Evolutionary conservation across 1,284 basidiomycete species (phyloP).

Genomic region (Hypsizygus ulmarius): DNA sequence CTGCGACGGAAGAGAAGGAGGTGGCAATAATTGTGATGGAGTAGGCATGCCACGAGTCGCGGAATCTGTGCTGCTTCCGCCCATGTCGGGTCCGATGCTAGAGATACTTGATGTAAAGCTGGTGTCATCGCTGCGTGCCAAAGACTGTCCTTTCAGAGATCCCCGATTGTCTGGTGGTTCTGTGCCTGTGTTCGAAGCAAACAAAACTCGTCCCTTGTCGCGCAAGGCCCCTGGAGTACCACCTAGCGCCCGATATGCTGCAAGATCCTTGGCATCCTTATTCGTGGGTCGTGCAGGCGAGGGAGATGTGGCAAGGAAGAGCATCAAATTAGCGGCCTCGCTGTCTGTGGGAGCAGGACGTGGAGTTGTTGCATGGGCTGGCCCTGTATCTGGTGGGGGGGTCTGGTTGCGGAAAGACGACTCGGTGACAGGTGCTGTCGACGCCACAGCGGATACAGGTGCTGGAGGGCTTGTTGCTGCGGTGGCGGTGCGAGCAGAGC

Average conservation of each 20-base stretch:
- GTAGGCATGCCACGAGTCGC: conserved; percentile 14
- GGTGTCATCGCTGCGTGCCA: conserved; percentile 33
- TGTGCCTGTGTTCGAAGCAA: conserved; percentile 38
- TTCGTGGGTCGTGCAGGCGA: conserved; percentile 65
- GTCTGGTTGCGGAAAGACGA: conserved; percentile 28
- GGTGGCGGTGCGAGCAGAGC: conserved; percentile 46
- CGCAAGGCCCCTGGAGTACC: conserved; percentile 46
- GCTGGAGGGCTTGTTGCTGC: conserved; percentile 28
- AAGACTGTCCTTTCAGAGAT: conserved; percentile 19
- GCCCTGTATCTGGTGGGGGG: conserved; percentile 25
- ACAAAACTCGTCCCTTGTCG: conserved; percentile 65
- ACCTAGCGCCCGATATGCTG: conserved; percentile 53
- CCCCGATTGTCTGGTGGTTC: conserved; percentile 29
- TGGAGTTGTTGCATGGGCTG: conserved; percentile 31
- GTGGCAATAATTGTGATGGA: conserved; percentile 33
- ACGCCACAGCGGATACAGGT: conserved; percentile 17
- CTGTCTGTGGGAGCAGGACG: conserved; percentile 56
- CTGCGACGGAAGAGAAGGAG: conserved; percentile 29
- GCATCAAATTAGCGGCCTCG: conserved; percentile 77
- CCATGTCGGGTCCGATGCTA: conserved; percentile 38
- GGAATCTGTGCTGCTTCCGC: conserved; percentile 19
- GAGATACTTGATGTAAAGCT: conserved; percentile 44
- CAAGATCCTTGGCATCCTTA: conserved; percentile 51
- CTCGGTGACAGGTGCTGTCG: conserved; percentile 18
- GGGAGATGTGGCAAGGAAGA: conserved; percentile 77